These are phyloP conservation scores for Neoascochyta sp. DNA, from an alignment of 2,329 filamentous ascomycete genomes.

Conservation along the genomic window DNA sequence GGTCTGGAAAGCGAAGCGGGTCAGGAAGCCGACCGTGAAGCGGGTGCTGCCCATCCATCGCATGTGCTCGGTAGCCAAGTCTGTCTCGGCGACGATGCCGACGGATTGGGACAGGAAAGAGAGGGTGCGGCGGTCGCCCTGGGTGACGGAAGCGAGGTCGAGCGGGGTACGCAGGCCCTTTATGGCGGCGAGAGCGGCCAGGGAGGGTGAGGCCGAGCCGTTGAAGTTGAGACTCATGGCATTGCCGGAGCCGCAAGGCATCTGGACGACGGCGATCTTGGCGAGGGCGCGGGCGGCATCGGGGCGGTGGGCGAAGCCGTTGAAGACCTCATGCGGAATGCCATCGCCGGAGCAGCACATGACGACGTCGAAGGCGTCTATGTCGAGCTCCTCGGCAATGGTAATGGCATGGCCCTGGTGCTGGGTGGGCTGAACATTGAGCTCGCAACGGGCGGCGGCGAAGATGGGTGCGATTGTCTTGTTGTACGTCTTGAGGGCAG, in stretches of 20 bases:
- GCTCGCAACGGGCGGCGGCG: conserved; percentile 69
- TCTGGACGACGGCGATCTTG: conserved; percentile 76
- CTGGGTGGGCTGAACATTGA: conserved; percentile 70
- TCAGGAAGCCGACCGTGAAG: conserved; percentile 81
- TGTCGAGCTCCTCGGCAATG: conserved; percentile 70
- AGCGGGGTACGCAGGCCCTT: conserved; percentile 83
- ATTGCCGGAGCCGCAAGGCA: conserved; percentile 92
- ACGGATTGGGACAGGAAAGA: conserved; percentile 90
- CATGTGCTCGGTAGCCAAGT: conserved; percentile 84
- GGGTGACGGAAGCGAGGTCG: conserved; percentile 84
- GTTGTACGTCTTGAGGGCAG: conserved; percentile 68
- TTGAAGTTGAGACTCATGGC: conserved; percentile 88
- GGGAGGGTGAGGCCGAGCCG: conserved; percentile 69
- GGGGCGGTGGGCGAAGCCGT: conserved; percentile 73
- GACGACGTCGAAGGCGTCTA: conserved; percentile 78
- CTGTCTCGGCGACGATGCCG: conserved; percentile 84
- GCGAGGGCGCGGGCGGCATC: conserved; percentile 72
- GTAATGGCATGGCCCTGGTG: conserved; percentile 74
- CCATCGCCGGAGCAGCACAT: conserved; percentile 91
- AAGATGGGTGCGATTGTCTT: conserved; percentile 77
- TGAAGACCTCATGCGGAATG: conserved; percentile 88
- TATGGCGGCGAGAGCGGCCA: conserved; percentile 77
- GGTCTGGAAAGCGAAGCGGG: conserved; percentile 69
- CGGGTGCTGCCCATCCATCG: conserved; percentile 87
- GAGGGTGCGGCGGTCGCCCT: conserved; percentile 67